phyloP scores from a whole-genome alignment of 139 green algal species.

The Chlorella sp. region DNA sequence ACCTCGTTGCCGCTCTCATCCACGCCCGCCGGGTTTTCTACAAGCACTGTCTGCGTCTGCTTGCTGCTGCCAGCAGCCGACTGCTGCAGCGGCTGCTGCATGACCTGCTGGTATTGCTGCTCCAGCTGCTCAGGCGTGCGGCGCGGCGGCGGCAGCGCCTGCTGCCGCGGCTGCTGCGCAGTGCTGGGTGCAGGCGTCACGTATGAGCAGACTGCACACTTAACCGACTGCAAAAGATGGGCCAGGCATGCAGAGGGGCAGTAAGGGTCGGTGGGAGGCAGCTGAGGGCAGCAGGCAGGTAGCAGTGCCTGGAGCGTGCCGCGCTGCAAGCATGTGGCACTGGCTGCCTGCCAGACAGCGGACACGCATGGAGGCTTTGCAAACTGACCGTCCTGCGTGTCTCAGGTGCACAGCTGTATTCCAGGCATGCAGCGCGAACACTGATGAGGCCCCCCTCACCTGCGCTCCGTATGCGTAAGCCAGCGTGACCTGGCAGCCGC shows the following conservation, averaged over 20 bases:
- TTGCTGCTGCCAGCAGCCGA: neutral
- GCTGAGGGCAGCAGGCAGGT: no score
- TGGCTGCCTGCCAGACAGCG: no score
- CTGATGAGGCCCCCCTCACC: no score
- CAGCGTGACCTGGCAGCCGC: constrained; percentile 88
- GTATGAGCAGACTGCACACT: constrained; percentile 92
- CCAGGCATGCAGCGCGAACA: no score
- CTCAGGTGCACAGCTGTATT: no score
- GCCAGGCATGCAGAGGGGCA: no score
- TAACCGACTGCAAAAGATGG: constrained; percentile 82
- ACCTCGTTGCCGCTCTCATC: constrained; percentile 84
- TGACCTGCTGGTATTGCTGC: constrained; percentile 16
- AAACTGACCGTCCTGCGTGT: no score
- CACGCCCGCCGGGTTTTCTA: constrained; percentile 81
- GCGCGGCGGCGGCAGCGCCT: no score
- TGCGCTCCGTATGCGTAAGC: constrained; percentile 91
- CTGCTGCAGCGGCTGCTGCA: neutral
- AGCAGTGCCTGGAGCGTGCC: no score
- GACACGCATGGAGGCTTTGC: no score
- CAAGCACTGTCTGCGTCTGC: constrained; percentile 74
- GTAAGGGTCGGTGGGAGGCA: no score
- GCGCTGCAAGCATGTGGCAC: no score
- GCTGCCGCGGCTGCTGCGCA: constrained; percentile 7
- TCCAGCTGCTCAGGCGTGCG: neutral
- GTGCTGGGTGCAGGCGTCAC: constrained; percentile 70